Evolutionary conservation across 2,329 filamentous ascomycete species (phyloP).

Genomic region (Paraconiothyrium brasiliense): DNA sequence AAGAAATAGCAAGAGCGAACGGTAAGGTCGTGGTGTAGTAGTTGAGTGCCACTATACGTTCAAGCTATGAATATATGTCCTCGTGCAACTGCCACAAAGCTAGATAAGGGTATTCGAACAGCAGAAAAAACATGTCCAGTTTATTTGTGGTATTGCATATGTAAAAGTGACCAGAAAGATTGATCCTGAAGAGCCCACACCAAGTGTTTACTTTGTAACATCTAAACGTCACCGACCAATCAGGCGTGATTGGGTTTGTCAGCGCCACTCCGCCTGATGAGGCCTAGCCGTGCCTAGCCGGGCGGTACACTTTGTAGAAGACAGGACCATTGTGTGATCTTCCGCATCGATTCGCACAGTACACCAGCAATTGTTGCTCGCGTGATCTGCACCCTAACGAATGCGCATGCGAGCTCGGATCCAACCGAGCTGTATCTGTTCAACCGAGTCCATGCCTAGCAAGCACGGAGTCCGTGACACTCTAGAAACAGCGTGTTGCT

Average conservation of each 20-base stretch:
- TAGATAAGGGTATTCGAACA: no score
- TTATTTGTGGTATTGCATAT: no score
- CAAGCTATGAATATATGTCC: no score
- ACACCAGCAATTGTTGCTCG: not conserved
- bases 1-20: not conserved
- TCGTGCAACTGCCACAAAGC: no score
- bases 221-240: not conserved
- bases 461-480: not conserved
- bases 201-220: no score
- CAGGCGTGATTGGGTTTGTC: not conserved
- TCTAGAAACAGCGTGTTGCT: not conserved
- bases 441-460: not conserved
- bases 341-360: no score
- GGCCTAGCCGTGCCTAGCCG: not conserved
- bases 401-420: not conserved
- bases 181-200: no score
- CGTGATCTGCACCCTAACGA: not conserved
- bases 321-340: not conserved
- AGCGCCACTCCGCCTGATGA: not conserved
- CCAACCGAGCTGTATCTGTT: not conserved
- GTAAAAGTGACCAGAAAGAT: no score
- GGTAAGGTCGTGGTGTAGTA: not conserved
- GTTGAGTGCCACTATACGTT: not conserved
- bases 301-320: conserved; percentile 4
- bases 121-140: no score